phyloP scores from a whole-genome alignment of 352 stramenopile species.

The Pythium angustatum region DNA sequence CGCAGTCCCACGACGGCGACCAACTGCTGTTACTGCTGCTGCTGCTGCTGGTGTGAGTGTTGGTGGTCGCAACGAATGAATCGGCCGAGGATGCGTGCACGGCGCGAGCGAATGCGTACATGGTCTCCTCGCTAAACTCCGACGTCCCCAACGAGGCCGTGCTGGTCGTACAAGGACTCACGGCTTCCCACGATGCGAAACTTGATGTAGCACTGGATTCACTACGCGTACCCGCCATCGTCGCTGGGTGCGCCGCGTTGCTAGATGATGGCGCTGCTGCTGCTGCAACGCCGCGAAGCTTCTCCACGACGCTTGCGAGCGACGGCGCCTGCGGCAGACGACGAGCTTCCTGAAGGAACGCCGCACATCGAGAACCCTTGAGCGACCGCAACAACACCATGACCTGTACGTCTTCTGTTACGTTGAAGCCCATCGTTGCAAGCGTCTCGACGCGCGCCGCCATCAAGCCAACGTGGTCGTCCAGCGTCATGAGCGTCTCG shows the following conservation, averaged over 20 bases:
- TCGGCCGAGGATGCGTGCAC: conserved; percentile 4
- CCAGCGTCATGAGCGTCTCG: conserved; percentile 4
- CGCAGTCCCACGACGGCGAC: too few species aligned
- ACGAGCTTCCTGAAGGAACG: neutral
- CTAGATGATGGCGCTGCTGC: too few species aligned
- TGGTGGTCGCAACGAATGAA: neutral
- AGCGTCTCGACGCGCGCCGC: conserved; percentile 6
- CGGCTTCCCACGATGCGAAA: conserved; percentile 10
- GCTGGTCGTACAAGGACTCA: neutral
- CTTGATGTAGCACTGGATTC: too few species aligned
- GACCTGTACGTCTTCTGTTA: conserved; percentile 22
- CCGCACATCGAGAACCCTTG: conserved; percentile 11
- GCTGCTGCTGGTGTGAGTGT: too few species aligned
- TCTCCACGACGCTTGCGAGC: conserved; percentile 8
- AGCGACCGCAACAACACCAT: conserved; percentile 24
- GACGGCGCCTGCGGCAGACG: neutral
- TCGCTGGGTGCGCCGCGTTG: too few species aligned
- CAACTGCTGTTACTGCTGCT: too few species aligned
- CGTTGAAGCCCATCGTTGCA: conserved; percentile 19
- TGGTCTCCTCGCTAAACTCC: conserved; percentile 19
- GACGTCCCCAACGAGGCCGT: neutral
- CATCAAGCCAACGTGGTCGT: conserved; percentile 15
- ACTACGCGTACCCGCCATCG: too few species aligned
- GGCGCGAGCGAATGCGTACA: conserved; percentile 19
- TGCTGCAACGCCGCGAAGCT: too few species aligned